Base-by-base conservation (phyloP, 106 monocot genomes). In the Acorus calamus region DNA sequence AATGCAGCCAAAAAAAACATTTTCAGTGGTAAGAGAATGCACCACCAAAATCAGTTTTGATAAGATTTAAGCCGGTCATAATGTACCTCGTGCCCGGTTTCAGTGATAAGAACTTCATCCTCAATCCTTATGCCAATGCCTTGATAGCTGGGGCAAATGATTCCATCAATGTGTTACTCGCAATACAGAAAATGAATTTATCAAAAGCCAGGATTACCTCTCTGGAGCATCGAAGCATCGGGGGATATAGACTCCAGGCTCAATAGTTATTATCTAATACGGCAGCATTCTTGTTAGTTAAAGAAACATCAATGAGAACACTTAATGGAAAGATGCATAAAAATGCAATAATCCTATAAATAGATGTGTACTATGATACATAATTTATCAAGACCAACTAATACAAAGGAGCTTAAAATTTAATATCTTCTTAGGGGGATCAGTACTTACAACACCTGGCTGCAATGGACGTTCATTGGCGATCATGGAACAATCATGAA, bases 51-150 rank as follows among this genome's bases (percentile, higher is more conserved):
- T 42, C 8, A 69, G 28, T 42, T 54, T 48, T 53, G 8, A n/a
- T 44, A 8, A 44, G 52, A 28, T 46, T 8, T 6, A 41, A 59
- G 9, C 0, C 2, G 5, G 43, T 43, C 41, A 14, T 59, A 43
- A 59, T 42, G 14, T 58, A 91, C 91, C 88, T 98, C 96, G 73
- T 81, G 55, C n/a, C 92, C 87, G 47, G 76, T 81, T 63, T 98
- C 96, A 7, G 96, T 92, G 6, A 98, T 85, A 43, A 98, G 91
- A 60, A 98, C 85, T 74, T 98, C 96, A 65, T 91, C 96, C 66
- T 98, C 96, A 7, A 98, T 85, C 64, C 96, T 85, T 65, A 98
- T 88, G 42, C 91, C 96, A 14, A 92, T 73, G 11, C 91, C 96
- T 3, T 67, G 75, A 61, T 65, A 92, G 62, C 84, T 96, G 70